Evolutionary conservation across 352 stramenopile species (phyloP), one percentile per base, ranked within the genome.

Genomic region (Globisporangium parvum): DNA sequence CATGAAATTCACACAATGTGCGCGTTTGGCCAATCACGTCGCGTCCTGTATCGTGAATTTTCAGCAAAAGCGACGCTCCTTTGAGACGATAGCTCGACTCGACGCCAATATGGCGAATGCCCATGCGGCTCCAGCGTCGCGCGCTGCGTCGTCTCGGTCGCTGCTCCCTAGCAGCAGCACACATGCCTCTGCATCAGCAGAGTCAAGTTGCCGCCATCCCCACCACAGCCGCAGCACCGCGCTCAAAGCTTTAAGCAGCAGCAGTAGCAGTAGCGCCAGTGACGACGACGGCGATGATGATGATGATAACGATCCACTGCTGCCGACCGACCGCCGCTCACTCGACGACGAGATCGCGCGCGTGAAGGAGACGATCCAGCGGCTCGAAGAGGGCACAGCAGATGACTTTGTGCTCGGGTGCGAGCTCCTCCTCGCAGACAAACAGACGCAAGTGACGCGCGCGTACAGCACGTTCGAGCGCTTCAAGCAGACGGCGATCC

Each of bases 321-420:
- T 73, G 26, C 62, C 62, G 5, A 41, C 35, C 37, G 65, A 79
- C 53, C 51, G 56, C 6, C 40, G 49, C 47, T 70, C 69, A 49
- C 54, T 80, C 41, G 45, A 75, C 18, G 45, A 64, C n/a, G 66
- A 73, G 53, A 31, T 73, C 6, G 53, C 49, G 11, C 59, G 51
- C 23, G 47, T 70, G 11, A 45, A 55, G 12, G 63, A 76, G 26
- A n/a, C 63, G 18, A 61, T 80, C 44, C 31, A 50, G 11, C 44
- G 46, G 24, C 24, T 87, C 44, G 54, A 80, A 15, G 41, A 61
- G 28, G 66, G 70, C 11, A 76, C 54, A 2, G 65, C 71, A 2
- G 39, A 47, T 18, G 72, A 84, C 35, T 73, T 87, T 12, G 42
- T 69, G 21, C 47, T 72, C 11, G 73, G 69, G 31, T 70, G 56